Evolutionary conservation across 164 flowering plant genomes (phyloP).

Genomic region (Vitis rupestris): DNA sequence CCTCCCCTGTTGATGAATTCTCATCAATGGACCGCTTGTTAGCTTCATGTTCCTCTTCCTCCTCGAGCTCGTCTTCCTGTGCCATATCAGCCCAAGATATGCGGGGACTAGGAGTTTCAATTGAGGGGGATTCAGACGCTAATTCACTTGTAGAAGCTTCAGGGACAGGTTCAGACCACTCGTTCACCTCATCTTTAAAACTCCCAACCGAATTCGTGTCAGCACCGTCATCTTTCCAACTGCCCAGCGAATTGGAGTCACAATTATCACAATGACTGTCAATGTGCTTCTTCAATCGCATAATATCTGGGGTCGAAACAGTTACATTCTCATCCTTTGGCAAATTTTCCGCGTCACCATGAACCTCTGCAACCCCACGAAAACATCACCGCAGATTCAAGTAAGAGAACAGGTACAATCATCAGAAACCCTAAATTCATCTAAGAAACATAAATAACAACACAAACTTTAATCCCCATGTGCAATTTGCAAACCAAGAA

Average conservation of each 20-base stretch:
- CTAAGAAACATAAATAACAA: background rate
- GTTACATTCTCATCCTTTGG: slow-evolving; percentile 5
- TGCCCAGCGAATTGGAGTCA: slow-evolving; percentile 29
- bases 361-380: slow-evolving; percentile 15
- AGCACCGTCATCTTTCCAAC: slow-evolving; percentile 31
- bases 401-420: background rate
- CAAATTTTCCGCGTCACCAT: slow-evolving; percentile 11
- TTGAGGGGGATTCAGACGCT: background rate
- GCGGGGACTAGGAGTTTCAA: slow-evolving; percentile 31
- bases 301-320: slow-evolving; percentile 2
- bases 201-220: slow-evolving; percentile 44
- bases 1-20: slow-evolving; percentile 12
- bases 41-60: slow-evolving; percentile 23
- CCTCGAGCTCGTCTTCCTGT: slow-evolving; percentile 72
- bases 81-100: slow-evolving; percentile 99
- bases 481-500: background rate
- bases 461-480: background rate
- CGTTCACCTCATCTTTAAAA: slow-evolving; percentile 54
- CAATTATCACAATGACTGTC: slow-evolving; percentile 29
- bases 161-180: slow-evolving; percentile 19
- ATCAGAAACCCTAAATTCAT: background rate
- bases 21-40: slow-evolving; percentile 14
- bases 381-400: background rate
- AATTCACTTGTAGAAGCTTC: slow-evolving; percentile 21
- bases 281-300: slow-evolving; percentile 11